Conservation (phyloP, 371 early-diverging fungal species). For the Rhizopus sp. region DNA sequence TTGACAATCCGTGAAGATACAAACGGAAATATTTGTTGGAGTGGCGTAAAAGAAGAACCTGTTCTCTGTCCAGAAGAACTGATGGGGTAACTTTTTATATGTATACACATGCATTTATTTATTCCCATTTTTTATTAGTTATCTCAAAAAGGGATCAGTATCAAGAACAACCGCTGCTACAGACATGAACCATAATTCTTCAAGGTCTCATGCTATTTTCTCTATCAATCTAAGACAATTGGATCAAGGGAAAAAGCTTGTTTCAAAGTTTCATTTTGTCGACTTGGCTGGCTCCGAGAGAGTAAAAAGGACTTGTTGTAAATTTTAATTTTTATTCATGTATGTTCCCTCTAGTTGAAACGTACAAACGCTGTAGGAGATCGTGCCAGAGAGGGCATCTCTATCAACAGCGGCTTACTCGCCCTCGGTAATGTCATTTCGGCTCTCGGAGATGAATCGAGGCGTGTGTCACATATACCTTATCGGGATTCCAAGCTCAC, state of each 20-base stretch:
- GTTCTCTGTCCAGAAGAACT: conserved; percentile 75
- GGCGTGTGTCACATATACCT: conserved; percentile 78
- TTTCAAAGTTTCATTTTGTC: conserved; percentile 95
- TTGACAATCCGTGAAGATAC: conserved; percentile 85
- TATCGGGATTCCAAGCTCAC: conserved; percentile 98
- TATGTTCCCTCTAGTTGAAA: conserved; percentile 73
- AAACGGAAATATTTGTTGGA: conserved; percentile 86
- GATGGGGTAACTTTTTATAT: conserved; percentile 45
- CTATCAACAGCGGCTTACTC: conserved; percentile 96
- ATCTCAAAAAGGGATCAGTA: conserved; percentile 72
- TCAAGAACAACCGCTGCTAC: conserved; percentile 93
- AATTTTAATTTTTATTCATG: conserved; percentile 94
- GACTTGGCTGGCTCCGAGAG: conserved; percentile 96
- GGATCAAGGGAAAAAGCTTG: conserved; percentile 17
- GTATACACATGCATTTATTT: not conserved
- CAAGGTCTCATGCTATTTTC: conserved; percentile 98
- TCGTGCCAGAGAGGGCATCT: conserved; percentile 94
- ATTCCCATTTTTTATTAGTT: conserved; percentile 7
- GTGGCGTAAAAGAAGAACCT: conserved; percentile 80
- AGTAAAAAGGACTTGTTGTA: conserved; percentile 26
- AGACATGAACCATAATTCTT: conserved; percentile 93
- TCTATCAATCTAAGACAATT: conserved; percentile 78
- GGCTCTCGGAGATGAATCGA: conserved; percentile 86
- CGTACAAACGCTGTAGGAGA: conserved; percentile 95
- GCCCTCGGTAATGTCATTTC: conserved; percentile 99